Percentiles rank a stretch among this genome's conserved stretches.
Evolutionary conservation across 108 stramenopile genomes (phyloP).

Genomic region (Nitzschia putrida): DNA sequence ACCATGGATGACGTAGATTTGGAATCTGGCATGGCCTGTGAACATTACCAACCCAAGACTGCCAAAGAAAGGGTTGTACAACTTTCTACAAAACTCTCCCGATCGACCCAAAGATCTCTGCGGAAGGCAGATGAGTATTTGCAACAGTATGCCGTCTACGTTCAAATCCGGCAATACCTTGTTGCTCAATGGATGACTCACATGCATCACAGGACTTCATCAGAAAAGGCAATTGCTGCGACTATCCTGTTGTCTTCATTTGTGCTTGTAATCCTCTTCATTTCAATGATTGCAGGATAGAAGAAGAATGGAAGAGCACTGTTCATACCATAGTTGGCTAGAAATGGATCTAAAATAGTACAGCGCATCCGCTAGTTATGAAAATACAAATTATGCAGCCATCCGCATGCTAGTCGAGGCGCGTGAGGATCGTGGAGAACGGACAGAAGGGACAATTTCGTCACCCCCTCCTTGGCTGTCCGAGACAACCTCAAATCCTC

Average conservation of each 20-base stretch:
- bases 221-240: conserved; percentile 6
- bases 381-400: too few species aligned
- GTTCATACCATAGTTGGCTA: too few species aligned
- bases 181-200: conserved; percentile 11
- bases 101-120: too few species aligned
- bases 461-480: neutral
- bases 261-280: conserved; percentile 8
- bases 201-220: neutral
- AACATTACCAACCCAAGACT: neutral
- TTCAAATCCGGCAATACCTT: neutral
- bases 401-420: too few species aligned
- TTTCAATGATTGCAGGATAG: conserved; percentile 2
- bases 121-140: neutral
- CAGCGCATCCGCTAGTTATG: too few species aligned
- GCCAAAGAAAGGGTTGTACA: neutral
- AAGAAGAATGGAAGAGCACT: too few species aligned
- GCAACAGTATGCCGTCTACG: neutral
- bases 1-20: neutral
- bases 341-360: too few species aligned
- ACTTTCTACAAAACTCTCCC: neutral
- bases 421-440: too few species aligned
- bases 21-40: too few species aligned
- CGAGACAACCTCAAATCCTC: conserved; percentile 10
- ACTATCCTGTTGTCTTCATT: neutral
- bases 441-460: too few species aligned